Base-by-base conservation (phyloP, 257 asterid species). In the Nicotiana otophora region DNA sequence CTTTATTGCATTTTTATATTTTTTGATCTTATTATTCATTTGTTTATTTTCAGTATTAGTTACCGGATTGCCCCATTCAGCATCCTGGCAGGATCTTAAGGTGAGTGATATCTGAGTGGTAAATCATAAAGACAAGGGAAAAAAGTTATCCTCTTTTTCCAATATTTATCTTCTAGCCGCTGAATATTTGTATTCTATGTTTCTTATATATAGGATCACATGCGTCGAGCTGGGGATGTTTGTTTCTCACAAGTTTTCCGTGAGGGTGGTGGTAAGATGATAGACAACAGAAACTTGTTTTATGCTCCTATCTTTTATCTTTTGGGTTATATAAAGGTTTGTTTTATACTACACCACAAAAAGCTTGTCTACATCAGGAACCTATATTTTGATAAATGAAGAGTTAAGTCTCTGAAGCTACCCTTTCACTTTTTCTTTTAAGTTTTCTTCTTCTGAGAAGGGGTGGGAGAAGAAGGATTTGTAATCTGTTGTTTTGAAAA, bases 71-170 rank as follows among this genome's bases (percentile, higher is more conserved):
- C 98, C 99, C 61, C 89, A 89, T 76, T 96, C 99, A 83, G 99
- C 99, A 67, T 96, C 99, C 70, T 96, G 99, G 99, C 99, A 96
- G 90, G 99, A 96, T 89, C 96, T 96, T 65, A 96, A 96, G 94
- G 99, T 92, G 68, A 83, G 86, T 61, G 46, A 63, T 58, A 77
- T 48, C 39, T 23, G 23, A 23, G 79, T 26, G 60, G 79, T 75
- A 4, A 15, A 75, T 51, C 51, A 75, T 26, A 4, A 51, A 42
- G 28, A 15, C 62, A 39, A 55, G 17, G 63, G 26, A 20, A 23
- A 10, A 28, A 12, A n/a, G 65, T 66, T 78, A 66, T 31, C 23
- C 28, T 66, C 23, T 16, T 81, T 58, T 12, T 60, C 31, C 19
- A 48, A 5, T 81, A 36, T 82, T 65, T 39, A 55, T 70, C 23